These are phyloP conservation scores for Tylopilus subfusipes DNA, from an alignment of 768 basidiomycete species.

Conservation along the genomic window DNA sequence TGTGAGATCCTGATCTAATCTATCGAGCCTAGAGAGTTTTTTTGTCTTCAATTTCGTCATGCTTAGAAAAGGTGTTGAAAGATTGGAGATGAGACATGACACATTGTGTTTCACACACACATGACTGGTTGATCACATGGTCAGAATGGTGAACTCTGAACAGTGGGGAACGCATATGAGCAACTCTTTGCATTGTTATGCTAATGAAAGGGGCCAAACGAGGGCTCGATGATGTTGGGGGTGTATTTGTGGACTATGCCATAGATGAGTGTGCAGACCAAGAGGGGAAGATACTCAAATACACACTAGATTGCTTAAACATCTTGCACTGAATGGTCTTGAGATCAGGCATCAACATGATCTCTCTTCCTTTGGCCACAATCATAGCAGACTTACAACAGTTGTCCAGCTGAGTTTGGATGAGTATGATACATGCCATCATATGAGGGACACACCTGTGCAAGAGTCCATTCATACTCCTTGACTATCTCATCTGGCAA, in stretches of 20 bases:
- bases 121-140: too few species aligned
- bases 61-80: too few species aligned
- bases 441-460: constrained; percentile 71
- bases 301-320: constrained; percentile 81
- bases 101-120: too few species aligned
- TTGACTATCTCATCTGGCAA: constrained; percentile 68
- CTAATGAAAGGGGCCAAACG: too few species aligned
- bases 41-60: too few species aligned
- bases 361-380: constrained; percentile 59
- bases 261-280: constrained; percentile 13
- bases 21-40: too few species aligned
- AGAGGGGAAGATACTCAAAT: not conserved
- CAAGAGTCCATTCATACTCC: constrained; percentile 80
- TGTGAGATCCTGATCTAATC: too few species aligned
- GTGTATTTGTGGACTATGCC: constrained; percentile 85
- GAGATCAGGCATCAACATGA: constrained; percentile 67
- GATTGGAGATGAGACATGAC: too few species aligned
- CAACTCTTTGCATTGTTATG: too few species aligned
- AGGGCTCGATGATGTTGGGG: constrained; percentile 98
- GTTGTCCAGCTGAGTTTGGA: constrained; percentile 56
- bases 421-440: not conserved
- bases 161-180: too few species aligned
- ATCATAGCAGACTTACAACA: constrained; percentile 61
- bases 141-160: too few species aligned
- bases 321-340: constrained; percentile 79